These are phyloP conservation scores for Cynara cardunculus DNA, from an alignment of 129 eudicot species.

Conservation along the genomic window DNA sequence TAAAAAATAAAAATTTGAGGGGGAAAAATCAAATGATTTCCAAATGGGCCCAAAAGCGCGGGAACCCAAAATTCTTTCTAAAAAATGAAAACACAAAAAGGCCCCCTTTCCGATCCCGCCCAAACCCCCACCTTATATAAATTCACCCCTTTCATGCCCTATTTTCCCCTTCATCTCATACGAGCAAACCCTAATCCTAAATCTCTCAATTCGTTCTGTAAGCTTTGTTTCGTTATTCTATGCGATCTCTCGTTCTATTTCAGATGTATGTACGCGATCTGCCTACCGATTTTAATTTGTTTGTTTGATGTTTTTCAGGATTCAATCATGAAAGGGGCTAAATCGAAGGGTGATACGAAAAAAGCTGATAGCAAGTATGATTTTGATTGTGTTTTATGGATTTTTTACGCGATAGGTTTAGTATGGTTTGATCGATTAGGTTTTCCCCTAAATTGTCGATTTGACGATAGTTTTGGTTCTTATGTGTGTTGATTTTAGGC, in stretches of 20 bases:
- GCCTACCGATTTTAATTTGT: background rate
- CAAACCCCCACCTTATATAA: slow-evolving; percentile 25
- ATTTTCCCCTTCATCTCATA: background rate
- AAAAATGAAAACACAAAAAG: slow-evolving; percentile 7
- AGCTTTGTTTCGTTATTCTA: background rate
- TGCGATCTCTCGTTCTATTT: background rate
- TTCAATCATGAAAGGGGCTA: slow-evolving; percentile 49
- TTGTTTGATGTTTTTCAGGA: slow-evolving; percentile 11
- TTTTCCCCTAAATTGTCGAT: background rate
- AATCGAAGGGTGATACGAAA: slow-evolving; percentile 45
- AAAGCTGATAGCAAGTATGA: slow-evolving; percentile 39
- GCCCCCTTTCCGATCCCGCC: slow-evolving; percentile 41
- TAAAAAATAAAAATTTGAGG: slow-evolving; percentile 4
- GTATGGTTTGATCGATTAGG: background rate
- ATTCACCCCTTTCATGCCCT: slow-evolving; percentile 14
- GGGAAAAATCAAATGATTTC: slow-evolving; percentile 13
- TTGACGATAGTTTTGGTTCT: background rate
- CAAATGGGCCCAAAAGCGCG: slow-evolving; percentile 36
- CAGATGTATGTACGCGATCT: background rate
- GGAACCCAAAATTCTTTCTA: slow-evolving; percentile 30
- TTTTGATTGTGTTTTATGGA: background rate
- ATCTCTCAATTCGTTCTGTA: background rate
- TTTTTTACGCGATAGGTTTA: background rate
- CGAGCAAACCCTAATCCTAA: slow-evolving; percentile 36
- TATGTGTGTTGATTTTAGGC: slow-evolving; percentile 30